These are phyloP conservation scores for Marasmius sp. DNA, from an alignment of 1,284 basidiomycete genomes.

Conservation along the genomic window DNA sequence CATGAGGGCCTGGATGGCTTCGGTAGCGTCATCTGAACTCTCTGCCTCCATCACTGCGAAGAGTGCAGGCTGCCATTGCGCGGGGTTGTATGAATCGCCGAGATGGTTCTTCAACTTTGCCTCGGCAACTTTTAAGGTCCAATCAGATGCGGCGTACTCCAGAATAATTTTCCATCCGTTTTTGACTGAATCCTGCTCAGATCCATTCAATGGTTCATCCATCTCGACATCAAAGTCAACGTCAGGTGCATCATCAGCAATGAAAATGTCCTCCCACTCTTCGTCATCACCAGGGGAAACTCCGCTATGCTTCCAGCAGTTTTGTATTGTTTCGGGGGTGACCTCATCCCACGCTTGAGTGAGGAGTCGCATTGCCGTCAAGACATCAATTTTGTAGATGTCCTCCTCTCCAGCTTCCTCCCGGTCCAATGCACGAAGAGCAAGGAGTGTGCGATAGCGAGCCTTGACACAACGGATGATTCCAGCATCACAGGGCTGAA, in stretches of 20 bases:
- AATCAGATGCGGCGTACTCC: neutral
- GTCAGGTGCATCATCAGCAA: neutral
- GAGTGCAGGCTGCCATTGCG: neutral
- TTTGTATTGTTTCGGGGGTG: neutral
- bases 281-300: neutral
- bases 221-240: neutral
- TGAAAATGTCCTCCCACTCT: neutral
- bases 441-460: constrained; percentile 21
- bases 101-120: neutral
- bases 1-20: neutral
- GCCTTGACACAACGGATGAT: constrained; percentile 31
- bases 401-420: constrained; percentile 22
- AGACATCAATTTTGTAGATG: constrained; percentile 7
- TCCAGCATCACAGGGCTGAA: constrained; percentile 29
- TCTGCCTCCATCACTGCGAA: neutral
- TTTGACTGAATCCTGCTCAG: neutral
- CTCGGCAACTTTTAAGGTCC: neutral
- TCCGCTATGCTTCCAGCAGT: constrained; percentile 10
- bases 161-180: neutral
- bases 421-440: constrained; percentile 21
- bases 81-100: neutral
- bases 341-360: constrained; percentile 5
- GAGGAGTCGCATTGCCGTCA: constrained; percentile 1
- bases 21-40: neutral
- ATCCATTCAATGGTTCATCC: neutral